Evolutionary conservation across 805 yeast species (phyloP).

Genomic region (Zygoascus biomembranicola): DNA sequence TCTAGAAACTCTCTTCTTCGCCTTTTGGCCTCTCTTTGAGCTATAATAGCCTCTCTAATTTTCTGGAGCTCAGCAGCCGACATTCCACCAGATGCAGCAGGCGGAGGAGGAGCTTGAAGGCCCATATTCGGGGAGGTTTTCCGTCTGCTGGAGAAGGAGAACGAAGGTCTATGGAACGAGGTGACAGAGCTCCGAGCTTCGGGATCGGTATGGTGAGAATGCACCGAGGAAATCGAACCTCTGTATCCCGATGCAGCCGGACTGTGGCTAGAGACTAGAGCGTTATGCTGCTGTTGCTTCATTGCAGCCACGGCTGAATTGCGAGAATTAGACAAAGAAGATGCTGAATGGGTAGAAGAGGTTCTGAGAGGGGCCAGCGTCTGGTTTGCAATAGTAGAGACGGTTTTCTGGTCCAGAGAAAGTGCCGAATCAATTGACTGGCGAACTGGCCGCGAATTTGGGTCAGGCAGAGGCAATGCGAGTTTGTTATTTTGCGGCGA

Average conservation of each 20-base stretch:
- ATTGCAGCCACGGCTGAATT: background rate
- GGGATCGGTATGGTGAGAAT: background rate
- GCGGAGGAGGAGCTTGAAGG: background rate
- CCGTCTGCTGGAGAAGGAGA: slow-evolving; percentile 4
- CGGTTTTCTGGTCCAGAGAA: background rate
- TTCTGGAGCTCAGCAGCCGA: slow-evolving; percentile 20
- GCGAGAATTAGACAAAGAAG: background rate
- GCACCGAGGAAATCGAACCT: background rate
- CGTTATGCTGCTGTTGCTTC: background rate
- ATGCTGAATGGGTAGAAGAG: background rate
- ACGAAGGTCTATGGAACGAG: slow-evolving; percentile 6
- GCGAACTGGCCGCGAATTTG: background rate
- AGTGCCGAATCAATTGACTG: slow-evolving; percentile 2
- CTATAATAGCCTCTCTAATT: slow-evolving; percentile 24
- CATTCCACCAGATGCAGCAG: slow-evolving; percentile 2
- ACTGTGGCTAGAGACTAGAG: background rate
- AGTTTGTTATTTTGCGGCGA: background rate
- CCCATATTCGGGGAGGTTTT: background rate
- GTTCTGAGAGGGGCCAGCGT: background rate
- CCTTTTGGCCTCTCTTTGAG: slow-evolving; percentile 24
- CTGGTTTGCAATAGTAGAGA: background rate
- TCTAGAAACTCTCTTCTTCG: slow-evolving; percentile 25
- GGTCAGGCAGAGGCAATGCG: background rate
- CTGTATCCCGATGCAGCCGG: background rate
- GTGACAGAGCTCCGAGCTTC: background rate